Evolutionary conservation across 2,329 filamentous ascomycete genomes (phyloP), one percentile per base, ranked within the genome.

Genomic region (Esteya vermicola): DNA sequence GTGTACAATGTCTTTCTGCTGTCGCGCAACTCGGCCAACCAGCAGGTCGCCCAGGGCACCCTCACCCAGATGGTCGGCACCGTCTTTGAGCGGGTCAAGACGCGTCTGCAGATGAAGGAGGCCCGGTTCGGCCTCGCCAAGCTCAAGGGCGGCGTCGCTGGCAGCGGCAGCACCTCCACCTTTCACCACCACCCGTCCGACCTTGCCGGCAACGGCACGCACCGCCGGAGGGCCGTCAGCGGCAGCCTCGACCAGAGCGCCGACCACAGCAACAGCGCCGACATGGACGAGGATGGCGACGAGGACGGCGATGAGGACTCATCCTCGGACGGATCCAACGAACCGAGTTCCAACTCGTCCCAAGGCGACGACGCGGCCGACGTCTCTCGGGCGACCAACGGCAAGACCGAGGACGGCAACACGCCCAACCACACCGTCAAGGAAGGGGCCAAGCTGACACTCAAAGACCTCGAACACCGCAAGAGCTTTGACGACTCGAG

Each of bases 1-100:
- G 93, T 95, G 43, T 98, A 98, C 68, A 98, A 98, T 64, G 93
- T 98, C 51, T 98, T 98, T 59, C 70, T 98, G 44, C 75, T 96
- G 38, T 96, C 89, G 49, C 86, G 91, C 55, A 94, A 81, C 47
- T 93, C 81, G 47, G 77, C 85, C 42, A 98, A 96, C 57, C 91
- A 98, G 64, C 88, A 94, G 58, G 85, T 96, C 37, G 93, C 93
- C 1, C 93, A 98, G 58, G 91, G 91, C 3, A 95, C 91, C 4
- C 65, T 98, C 53, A 94, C 89, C 4, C 91, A 98, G 61, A 98
- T 98, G 91, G 85, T 96, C 30, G 88, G 89, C 48, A 96, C 89
- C 2, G 91, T 98, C 4, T 98, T 98, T 52, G 91, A 98, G 59
- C 70, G 91, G 45, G 89, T 98, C 47, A 93, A 91, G 63, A 74